Percentiles rank a stretch among this genome's conserved stretches.
Conservation (phyloP, 129 eudicot species). For the Flaveria robusta region DNA sequence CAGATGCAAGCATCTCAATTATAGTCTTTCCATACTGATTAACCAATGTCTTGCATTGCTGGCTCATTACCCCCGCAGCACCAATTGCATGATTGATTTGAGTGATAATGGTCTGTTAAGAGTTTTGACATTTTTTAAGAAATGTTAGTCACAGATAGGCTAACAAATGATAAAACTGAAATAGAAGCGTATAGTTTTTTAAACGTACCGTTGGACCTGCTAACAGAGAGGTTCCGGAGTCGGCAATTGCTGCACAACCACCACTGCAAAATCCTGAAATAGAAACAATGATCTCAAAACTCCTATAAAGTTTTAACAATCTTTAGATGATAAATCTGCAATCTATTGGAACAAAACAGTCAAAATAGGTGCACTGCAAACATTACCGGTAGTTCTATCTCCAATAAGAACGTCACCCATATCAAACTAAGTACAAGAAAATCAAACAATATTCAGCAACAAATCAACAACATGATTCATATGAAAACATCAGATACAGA, state of each 20-base stretch:
- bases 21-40: conserved; percentile 72
- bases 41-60: conserved; percentile 91
- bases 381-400: conserved; percentile 75
- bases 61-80: conserved; percentile 92
- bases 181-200: conserved; percentile 4
- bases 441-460: conserved; percentile 23
- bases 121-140: conserved; percentile 7
- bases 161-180: conserved; percentile 5
- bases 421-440: conserved; percentile 65
- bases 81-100: conserved; percentile 95
- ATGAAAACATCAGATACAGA: conserved; percentile 16
- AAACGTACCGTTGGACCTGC: conserved; percentile 95
- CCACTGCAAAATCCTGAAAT: conserved; percentile 76
- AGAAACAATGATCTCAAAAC: conserved; percentile 12
- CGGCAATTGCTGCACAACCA: conserved; percentile 98
- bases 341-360: neutral
- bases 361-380: conserved; percentile 2
- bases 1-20: conserved; percentile 66
- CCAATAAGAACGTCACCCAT: conserved; percentile 93
- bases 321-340: conserved; percentile 1
- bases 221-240: conserved; percentile 95
- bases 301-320: conserved; percentile 20
- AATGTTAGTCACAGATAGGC: neutral
- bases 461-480: neutral
- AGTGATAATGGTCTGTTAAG: conserved; percentile 62